These are phyloP conservation scores for Persicaria tinctoria DNA, from an alignment of 148 eudicot genomes.

Conservation along the genomic window DNA sequence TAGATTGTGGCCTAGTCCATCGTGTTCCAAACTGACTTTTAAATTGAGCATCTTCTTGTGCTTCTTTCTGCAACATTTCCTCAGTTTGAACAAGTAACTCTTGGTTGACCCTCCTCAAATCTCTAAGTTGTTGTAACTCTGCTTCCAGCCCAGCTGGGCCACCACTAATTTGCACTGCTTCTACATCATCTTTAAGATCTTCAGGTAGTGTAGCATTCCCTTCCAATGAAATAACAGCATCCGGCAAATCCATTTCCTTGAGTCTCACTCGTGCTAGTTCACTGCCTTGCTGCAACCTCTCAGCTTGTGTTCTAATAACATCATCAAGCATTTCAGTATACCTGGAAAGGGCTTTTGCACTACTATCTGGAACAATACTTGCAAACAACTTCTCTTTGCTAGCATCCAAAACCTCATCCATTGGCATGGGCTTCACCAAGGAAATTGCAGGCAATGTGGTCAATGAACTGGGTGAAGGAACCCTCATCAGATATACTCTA, in stretches of 20 bases:
- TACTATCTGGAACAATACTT: constrained; percentile 89
- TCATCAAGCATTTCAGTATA: constrained; percentile 97
- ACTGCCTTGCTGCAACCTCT: constrained; percentile 95
- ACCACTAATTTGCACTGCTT: constrained; percentile 93
- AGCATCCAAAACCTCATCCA: constrained; percentile 81
- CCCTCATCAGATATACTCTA: constrained; percentile 92
- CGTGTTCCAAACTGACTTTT: constrained; percentile 90
- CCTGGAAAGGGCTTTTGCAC: constrained; percentile 88
- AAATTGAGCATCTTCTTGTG: constrained; percentile 84
- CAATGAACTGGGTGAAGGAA: constrained; percentile 70
- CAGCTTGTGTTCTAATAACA: constrained; percentile 89
- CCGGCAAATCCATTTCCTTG: constrained; percentile 95
- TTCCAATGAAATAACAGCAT: constrained; percentile 82
- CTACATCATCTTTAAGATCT: constrained; percentile 85
- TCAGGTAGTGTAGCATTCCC: constrained; percentile 66
- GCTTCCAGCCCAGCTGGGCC: constrained; percentile 88
- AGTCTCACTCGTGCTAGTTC: constrained; percentile 93
- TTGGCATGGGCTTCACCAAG: constrained; percentile 73
- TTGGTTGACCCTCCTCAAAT: constrained; percentile 89
- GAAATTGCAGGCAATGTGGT: constrained; percentile 71
- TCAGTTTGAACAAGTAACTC: constrained; percentile 88
- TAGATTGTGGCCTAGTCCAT: constrained; percentile 98
- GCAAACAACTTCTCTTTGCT: constrained; percentile 89
- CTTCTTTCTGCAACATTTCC: constrained; percentile 94
- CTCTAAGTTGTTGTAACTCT: constrained; percentile 83